Evolutionary conservation across 2,329 filamentous ascomycete genomes (phyloP).

Genomic region (Scedosporium boydii): DNA sequence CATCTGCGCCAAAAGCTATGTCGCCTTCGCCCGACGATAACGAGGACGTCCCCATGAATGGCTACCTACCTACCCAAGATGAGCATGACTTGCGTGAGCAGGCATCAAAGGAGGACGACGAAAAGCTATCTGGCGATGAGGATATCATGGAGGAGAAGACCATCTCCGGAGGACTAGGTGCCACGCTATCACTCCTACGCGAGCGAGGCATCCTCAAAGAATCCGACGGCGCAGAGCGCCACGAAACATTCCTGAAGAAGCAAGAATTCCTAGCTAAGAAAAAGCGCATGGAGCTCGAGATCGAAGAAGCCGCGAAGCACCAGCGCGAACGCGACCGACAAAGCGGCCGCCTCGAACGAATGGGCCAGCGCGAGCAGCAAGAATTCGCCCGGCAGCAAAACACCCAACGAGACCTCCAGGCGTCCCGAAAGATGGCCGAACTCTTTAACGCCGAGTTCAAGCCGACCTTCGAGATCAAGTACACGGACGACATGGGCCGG

Average conservation of each 20-base stretch:
- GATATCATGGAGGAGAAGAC: conserved; percentile 58
- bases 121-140: conserved; percentile 63
- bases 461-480: conserved; percentile 82
- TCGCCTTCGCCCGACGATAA: conserved; percentile 11
- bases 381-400: conserved; percentile 85
- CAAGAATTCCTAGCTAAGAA: conserved; percentile 71
- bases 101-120: conserved; percentile 35
- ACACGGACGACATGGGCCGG: conserved; percentile 81
- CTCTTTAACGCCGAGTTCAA: conserved; percentile 83
- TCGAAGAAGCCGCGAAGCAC: conserved; percentile 67
- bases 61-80: not conserved
- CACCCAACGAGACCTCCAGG: conserved; percentile 73
- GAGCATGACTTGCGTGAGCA: conserved; percentile 29
- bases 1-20: conserved; percentile 18
- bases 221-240: conserved; percentile 51
- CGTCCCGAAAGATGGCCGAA: conserved; percentile 72
- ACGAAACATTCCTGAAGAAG: conserved; percentile 59
- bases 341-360: conserved; percentile 71
- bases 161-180: conserved; percentile 68
- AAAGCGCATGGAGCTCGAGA: conserved; percentile 62
- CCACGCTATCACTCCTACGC: conserved; percentile 71
- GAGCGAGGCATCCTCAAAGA: conserved; percentile 74
- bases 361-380: conserved; percentile 87
- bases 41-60: conserved; percentile 23
- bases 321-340: conserved; percentile 85